Percentiles rank a stretch among this genome's conserved stretches.
Evolutionary conservation across 768 basidiomycete species (phyloP).

Genomic region (Cyclocybe aegerita): DNA sequence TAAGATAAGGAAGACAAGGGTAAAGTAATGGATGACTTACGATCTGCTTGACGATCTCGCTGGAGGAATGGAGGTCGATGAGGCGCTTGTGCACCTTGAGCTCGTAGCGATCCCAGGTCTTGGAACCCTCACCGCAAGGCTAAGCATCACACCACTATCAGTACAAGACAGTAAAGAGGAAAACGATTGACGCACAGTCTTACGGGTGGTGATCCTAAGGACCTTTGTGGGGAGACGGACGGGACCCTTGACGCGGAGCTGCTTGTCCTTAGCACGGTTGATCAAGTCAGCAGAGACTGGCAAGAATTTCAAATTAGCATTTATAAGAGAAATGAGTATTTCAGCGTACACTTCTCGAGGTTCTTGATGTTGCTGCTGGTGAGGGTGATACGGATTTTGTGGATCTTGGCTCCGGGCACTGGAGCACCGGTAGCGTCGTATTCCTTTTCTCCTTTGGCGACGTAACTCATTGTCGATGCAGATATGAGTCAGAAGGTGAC

Average conservation of each 20-base stretch:
- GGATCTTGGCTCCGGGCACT: constrained; percentile 86
- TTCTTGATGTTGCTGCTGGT: constrained; percentile 98
- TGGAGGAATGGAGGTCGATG: constrained; percentile 97
- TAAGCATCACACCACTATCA: constrained; percentile 27
- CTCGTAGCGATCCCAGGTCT: constrained; percentile 99
- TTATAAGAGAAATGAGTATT: constrained; percentile 17
- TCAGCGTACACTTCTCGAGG: constrained; percentile 87
- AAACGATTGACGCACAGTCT: constrained; percentile 66
- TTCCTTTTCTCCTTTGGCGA: constrained; percentile 98
- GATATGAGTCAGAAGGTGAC: constrained; percentile 83
- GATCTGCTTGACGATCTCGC: constrained; percentile 99
- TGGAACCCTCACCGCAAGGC: constrained; percentile 99
- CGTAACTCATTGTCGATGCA: constrained; percentile 83
- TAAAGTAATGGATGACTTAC: constrained; percentile 47
- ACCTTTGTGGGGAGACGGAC: constrained; percentile 99
- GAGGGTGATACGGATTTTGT: constrained; percentile 99
- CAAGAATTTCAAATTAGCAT: not conserved
- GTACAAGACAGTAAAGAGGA: not conserved
- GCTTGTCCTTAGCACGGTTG: constrained; percentile 99
- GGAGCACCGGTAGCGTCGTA: constrained; percentile 91
- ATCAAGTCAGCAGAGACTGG: constrained; percentile 94
- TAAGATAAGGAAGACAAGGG: not conserved
- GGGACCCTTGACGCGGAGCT: constrained; percentile 98
- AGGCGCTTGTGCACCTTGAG: constrained; percentile 99
- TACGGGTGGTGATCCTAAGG: constrained; percentile 98